Evolutionary conservation across 23 red algal species (phyloP), one percentile per base, ranked within the genome.

Genomic region (Gracilaria domingensis): DNA sequence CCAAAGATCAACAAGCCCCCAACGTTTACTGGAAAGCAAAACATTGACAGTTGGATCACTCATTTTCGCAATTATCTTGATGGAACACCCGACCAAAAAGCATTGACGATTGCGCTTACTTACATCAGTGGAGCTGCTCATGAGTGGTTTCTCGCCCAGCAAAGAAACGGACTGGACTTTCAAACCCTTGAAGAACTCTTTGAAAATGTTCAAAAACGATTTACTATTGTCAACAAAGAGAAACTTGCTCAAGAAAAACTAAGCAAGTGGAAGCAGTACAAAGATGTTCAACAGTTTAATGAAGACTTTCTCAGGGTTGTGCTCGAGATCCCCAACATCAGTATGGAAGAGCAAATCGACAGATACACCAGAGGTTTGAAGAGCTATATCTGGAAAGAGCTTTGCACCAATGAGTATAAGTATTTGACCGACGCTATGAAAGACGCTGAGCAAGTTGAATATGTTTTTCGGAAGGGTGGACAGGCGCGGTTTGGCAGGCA

Each of bases 1-100:
- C 50, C 79, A n/a, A 82, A 82, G 79, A 82, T 62, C 53, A 82
- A 82, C 36, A 82, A 82, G 53, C 50, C 49, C 12, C 53, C 2
- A 35, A 40, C 29, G 24, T 82, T 82, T 33, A 58, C 11, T 36
- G 79, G 79, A 32, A 82, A 82, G 58, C 53, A 62, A 53, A 62
- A 57, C 53, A 62, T 82, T 2, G 79, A 62, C 17, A 36, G 79
- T 62, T 82, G 79, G 55, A 26, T 57, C 4, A 62, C 58, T 18
- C 79, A 82, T 30, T 21, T 82, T 37, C 45, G 58, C 6, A 82
- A 82, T 1, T 82, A 82, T 25, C 79, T 82, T 0, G 54, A 62
- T 35, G 79, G 35, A 59, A 58, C 79, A 12, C 24, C 53, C 24
- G 53, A 62, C 28, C 26, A 60, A 3, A 58, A 57, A 18, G 21